These are phyloP conservation scores for Pythium dissotocum DNA, from an alignment of 352 stramenopile species.

Conservation along the genomic window DNA sequence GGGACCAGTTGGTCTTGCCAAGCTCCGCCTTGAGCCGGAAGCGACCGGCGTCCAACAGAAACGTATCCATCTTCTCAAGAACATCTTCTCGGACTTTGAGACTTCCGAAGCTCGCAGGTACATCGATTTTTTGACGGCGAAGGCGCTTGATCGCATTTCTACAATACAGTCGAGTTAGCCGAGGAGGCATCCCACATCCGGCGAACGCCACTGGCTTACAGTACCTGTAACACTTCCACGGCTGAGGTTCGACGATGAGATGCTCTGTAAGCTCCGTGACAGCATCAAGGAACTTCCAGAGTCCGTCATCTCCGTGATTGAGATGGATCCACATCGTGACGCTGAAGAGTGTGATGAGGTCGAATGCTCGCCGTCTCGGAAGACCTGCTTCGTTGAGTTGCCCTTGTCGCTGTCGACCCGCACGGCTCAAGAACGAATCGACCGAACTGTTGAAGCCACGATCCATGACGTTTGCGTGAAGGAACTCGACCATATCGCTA, in stretches of 20 bases:
- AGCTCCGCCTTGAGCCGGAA: conserved; percentile 66
- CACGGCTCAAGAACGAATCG: conserved; percentile 40
- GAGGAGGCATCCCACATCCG: background rate
- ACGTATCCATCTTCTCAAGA: conserved; percentile 64
- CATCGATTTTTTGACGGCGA: conserved; percentile 44
- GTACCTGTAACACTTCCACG: conserved; percentile 86
- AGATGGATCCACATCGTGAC: conserved; percentile 90
- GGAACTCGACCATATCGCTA: conserved; percentile 53
- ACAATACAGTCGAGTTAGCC: background rate
- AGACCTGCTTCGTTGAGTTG: background rate
- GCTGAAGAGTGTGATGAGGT: conserved; percentile 80
- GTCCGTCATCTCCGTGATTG: conserved; percentile 80
- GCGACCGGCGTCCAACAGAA: conserved; percentile 52
- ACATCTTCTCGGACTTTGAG: conserved; percentile 66
- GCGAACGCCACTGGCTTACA: background rate
- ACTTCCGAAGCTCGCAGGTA: conserved; percentile 59
- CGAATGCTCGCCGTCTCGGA: conserved; percentile 32
- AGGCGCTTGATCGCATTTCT: conserved; percentile 76
- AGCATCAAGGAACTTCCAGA: conserved; percentile 70
- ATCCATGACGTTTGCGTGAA: conserved; percentile 57
- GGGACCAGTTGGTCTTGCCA: conserved; percentile 84
- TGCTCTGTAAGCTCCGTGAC: conserved; percentile 64
- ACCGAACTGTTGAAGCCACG: conserved; percentile 46
- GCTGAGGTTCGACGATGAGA: conserved; percentile 79
- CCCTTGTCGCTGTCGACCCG: conserved; percentile 29